Evolutionary conservation across 2,329 filamentous ascomycete species (phyloP), one percentile per base, ranked within the genome.

Genomic region (Dothistroma septosporum): DNA sequence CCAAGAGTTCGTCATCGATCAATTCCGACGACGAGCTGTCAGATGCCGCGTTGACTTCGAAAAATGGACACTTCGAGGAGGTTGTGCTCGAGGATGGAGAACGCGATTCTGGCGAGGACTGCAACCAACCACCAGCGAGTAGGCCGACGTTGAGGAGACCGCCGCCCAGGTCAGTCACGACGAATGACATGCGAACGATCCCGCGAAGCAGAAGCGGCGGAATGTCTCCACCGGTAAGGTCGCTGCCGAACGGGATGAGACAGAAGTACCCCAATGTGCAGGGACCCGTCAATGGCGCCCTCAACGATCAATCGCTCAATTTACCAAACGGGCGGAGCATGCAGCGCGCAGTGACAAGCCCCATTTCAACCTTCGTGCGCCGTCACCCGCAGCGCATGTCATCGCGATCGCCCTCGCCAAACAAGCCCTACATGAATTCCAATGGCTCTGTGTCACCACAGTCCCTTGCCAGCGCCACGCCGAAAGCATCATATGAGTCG

Each of bases 21-120:
- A 88, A 88, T 68, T 96, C 92, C 41, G 89, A 90, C 67, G 72
- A 75, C 52, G 74, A 76, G 62, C 73, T 74, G 68, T 76, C 61
- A 22, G 64, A 66, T 32, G 49, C 53, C n/a, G 66, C 50, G n/a
- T 31, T 65, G 41, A 55, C 77, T 22, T 86, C 87, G 70, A 90
- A 96, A 72, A 84, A 88, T 60, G 87, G 86, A 63, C 87, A 97
- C 74, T 97, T 97, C 70, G 93, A 97, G 75, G 93, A 97, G 66
- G 96, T 97, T 73, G 91, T 89, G 14, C 85, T 97, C 32, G 88
- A 92, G 63, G 87, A 90, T 48, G 64, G 58, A 41, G 66, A 64
- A 48, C 61, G 66, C 22, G 67, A 70, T 35, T 59, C 55, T 21
- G 83, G 83, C 41, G 84, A 84, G 64, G 82, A 81, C 64, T 74